Base-by-base conservation (phyloP, 2,329 filamentous ascomycete species). In the Ascochyta rabiei region DNA sequence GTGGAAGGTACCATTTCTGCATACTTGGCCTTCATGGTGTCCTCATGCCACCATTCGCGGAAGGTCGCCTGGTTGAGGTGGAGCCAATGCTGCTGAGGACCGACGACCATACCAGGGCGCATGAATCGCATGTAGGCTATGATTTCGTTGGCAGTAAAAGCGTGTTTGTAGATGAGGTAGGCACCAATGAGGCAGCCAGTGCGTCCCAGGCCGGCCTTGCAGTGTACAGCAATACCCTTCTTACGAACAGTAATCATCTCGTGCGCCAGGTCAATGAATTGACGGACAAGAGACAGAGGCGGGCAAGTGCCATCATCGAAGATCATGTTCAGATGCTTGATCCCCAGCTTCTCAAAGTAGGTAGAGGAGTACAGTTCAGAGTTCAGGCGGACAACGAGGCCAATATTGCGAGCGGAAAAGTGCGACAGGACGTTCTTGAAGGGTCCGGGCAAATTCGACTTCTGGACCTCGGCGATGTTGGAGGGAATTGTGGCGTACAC, bases 61-160 rank as follows among this genome's bases (percentile, higher is more conserved):
- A 99, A 99, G 31, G 90, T 88, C 31, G 90, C 90, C 77, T 99
- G 95, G 79, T 99, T 97, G 59, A 99, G 84, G 73, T 99, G 95
- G 49, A 99, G 84, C 95, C 95, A 99, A 78, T 99, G 95, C 78
- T 99, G 95, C 74, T 99, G 95, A 34, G 95, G 95, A 0, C 95
- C 95, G 48, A 99, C 95, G 6, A 99, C 95, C 95, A 99, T 99
- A 48, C 95, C 95, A 0, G 95, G 95, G 54, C 93, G 86, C 93
- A 98, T 98, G 79, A 99, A 99, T 57, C 93, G 88, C 93, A 99
- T 98, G 76, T 93, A 99, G 3, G 93, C 90, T 73, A 98, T 98
- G 68, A 96, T 86, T 78, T 97, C 93, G 71, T 98, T 96, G 62
- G 95, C 95, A 6, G 93, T 98, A 77, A 98, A 99, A 53, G 91